Base-by-base conservation (phyloP, 768 basidiomycete genomes). In the Rhodosporidiobolus odoratus region DNA sequence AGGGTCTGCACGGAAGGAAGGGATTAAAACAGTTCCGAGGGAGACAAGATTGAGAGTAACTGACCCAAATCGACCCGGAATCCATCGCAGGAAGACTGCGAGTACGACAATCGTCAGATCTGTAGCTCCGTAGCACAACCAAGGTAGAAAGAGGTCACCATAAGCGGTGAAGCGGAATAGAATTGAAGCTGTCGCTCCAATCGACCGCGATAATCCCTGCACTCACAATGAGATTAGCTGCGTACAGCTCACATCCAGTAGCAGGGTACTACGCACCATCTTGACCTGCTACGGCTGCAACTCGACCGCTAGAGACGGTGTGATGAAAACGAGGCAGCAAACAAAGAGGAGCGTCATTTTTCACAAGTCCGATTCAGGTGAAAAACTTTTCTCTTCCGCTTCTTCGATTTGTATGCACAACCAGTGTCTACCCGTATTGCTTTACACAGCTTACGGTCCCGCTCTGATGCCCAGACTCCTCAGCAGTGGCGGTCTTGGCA, bases 21-120 rank as follows among this genome's bases (percentile, higher is more conserved):
- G 35, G 37, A 54, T 47, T 6, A 10, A 4, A 38, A n/a, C 50
- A 56, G 30, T n/a, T n/a, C n/a, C 53, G 21, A 58, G 15, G 4
- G 27, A 13, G 25, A 57, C 2, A 10, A 23, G 21, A n/a, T 8
- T 23, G 27, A 6, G 16, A 32, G 48, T 19, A 21, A 27, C 60
- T 15, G 32, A 71, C 69, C 69, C 69, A 16, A 66, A 66, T 13
- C 69, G 64, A 4, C 69, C 69, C 1, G 70, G 70, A 12, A 72
- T 66, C 70, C 70, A 72, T 35, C 62, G 48, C 34, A 66, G 62
- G 61, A 71, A 71, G 45, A 63, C 50, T 67, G 52, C 25, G 37
- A 9, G n/a, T n/a, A 37, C 9, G 9, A 30, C 16, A 4, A n/a
- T 4, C 3, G n/a, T 27, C 38, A 43, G 40, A 6, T 32, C 35